Conservation (phyloP, 129 eudicot species). For the Centrapalus pauciflorus region DNA sequence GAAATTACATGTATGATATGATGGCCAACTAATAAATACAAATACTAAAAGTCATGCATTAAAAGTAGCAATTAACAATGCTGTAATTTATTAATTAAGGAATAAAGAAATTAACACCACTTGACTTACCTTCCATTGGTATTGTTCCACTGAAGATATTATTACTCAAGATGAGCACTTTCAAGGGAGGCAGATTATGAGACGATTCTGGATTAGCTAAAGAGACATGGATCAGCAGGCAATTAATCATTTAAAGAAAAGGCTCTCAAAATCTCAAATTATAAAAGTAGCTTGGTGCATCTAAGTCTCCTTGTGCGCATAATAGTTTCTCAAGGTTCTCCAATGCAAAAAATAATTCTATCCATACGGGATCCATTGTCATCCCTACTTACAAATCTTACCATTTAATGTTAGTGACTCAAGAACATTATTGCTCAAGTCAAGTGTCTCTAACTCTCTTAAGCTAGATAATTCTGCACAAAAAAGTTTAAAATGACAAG, state of each 20-base stretch:
- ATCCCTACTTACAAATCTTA: no score
- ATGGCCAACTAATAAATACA: neutral
- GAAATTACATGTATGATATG: neutral
- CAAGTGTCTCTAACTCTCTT: no score
- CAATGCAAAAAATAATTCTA: neutral
- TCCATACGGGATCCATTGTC: neutral
- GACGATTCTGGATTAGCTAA: neutral
- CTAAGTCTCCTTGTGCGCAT: neutral
- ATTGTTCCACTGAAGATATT: neutral
- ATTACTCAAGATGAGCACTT: neutral
- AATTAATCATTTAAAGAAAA: neutral
- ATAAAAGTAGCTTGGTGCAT: neutral
- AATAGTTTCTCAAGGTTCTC: neutral
- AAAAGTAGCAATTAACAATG: neutral
- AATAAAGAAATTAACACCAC: no score
- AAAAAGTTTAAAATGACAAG: no score
- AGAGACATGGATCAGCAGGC: neutral
- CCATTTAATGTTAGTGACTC: no score
- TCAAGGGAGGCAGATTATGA: neutral
- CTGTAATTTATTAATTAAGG: no score
- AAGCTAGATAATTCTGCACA: no score
- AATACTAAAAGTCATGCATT: neutral
- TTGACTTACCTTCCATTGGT: neutral
- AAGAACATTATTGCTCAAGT: no score
- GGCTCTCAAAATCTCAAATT: neutral